Evolutionary conservation across 2,329 filamentous ascomycete genomes (phyloP).

Genomic region (Fusarium sp.): DNA sequence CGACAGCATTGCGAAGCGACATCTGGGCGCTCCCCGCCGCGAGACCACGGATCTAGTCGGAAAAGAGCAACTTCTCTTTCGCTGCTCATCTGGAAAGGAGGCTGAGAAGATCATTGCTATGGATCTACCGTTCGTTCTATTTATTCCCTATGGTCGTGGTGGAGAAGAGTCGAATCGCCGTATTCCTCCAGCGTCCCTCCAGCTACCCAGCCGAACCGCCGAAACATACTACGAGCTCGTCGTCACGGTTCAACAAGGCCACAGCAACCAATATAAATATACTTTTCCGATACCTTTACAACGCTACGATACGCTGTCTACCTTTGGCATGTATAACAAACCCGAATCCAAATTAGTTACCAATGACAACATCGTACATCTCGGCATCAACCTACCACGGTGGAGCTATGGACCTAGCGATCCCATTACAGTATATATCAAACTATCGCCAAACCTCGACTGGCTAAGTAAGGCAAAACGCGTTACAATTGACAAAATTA

Average conservation of each 20-base stretch:
- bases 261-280: conserved; percentile 88
- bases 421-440: conserved; percentile 95
- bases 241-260: conserved; percentile 93
- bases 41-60: conserved; percentile 94
- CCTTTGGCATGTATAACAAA: conserved; percentile 99
- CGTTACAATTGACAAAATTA: conserved; percentile 94
- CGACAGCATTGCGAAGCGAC: conserved; percentile 92
- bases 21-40: conserved; percentile 88
- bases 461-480: conserved; percentile 91
- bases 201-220: conserved; percentile 90
- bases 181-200: conserved; percentile 91
- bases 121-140: conserved; percentile 97
- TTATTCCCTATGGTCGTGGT: conserved; percentile 93
- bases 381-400: conserved; percentile 90
- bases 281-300: conserved; percentile 90
- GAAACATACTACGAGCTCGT: conserved; percentile 98
- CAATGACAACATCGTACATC: conserved; percentile 88
- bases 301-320: conserved; percentile 95
- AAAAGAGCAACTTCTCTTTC: conserved; percentile 93
- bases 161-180: conserved; percentile 90
- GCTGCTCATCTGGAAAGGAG: conserved; percentile 85
- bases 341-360: conserved; percentile 89
- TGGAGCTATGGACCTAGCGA: conserved; percentile 98
- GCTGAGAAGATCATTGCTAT: conserved; percentile 91
- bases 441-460: conserved; percentile 90